A percentile compares a stretch with the other conserved stretches of the same genome.
These are phyloP conservation scores for Pleurotus sapidus DNA, from an alignment of 768 basidiomycete species.

Conservation along the genomic window DNA sequence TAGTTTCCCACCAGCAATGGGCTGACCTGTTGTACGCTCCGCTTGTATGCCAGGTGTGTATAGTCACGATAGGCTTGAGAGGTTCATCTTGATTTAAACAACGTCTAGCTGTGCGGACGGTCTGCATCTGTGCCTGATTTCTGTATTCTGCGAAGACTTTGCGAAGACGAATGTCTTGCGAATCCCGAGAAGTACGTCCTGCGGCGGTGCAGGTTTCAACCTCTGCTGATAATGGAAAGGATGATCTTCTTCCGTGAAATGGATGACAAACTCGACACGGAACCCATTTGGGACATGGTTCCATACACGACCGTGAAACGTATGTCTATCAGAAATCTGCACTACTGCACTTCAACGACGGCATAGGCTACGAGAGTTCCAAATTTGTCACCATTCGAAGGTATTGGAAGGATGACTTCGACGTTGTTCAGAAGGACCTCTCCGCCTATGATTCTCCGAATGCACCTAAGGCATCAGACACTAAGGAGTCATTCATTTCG, in stretches of 20 bases:
- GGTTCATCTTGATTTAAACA: background rate
- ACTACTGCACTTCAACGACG: background rate
- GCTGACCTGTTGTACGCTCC: constrained; percentile 5
- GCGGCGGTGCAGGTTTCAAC: background rate
- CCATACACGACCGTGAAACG: constrained; percentile 6
- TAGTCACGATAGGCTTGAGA: background rate
- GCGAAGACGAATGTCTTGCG: constrained; percentile 3
- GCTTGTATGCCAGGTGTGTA: background rate
- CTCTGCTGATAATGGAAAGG: background rate
- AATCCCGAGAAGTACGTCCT: background rate
- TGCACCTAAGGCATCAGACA: background rate
- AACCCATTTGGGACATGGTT: constrained; percentile 7
- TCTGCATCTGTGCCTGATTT: constrained; percentile 2
- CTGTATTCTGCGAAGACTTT: constrained; percentile 3
- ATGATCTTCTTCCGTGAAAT: constrained; percentile 5
- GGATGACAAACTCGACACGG: background rate
- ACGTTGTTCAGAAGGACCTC: background rate
- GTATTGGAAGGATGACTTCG: constrained; percentile 6
- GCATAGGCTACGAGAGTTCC: background rate
- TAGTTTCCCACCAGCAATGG: background rate
- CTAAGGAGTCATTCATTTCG: background rate
- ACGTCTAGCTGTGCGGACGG: background rate
- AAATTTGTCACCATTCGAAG: constrained; percentile 5
- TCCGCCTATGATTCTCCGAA: too few species aligned
- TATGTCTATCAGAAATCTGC: background rate